These are phyloP conservation scores for Trichoderma atrobrunneum DNA, from an alignment of 2,329 filamentous ascomycete species.

Conservation along the genomic window DNA sequence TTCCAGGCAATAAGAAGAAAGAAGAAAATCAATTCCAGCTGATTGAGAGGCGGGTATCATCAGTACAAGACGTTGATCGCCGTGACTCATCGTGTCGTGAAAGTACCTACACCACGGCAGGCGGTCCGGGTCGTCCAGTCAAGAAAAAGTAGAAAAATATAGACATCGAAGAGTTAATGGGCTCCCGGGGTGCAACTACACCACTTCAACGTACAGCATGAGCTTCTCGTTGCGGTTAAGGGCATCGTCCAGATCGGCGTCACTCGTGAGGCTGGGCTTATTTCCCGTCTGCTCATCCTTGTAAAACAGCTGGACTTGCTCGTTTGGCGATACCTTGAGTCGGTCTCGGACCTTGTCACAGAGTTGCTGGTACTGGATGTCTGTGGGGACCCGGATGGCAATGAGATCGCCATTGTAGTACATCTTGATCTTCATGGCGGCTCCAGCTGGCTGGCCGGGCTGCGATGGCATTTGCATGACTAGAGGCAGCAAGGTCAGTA, in stretches of 20 bases:
- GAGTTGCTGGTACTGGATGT: conserved; percentile 74
- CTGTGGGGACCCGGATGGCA: conserved; percentile 80
- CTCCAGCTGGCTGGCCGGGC: conserved; percentile 9
- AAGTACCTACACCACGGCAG: background rate
- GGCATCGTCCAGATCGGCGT: conserved; percentile 78
- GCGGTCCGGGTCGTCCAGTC: background rate
- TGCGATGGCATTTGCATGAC: conserved; percentile 30
- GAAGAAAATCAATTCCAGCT: background rate
- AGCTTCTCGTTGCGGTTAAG: conserved; percentile 84
- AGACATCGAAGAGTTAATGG: conserved; percentile 17
- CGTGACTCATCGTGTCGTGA: conserved; percentile 6
- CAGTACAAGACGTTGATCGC: background rate
- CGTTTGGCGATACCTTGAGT: conserved; percentile 66
- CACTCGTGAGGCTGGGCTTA: conserved; percentile 70
- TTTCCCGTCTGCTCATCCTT: conserved; percentile 78
- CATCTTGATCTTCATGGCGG: conserved; percentile 83
- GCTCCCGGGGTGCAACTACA: conserved; percentile 32
- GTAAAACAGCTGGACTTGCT: conserved; percentile 78
- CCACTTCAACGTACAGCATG: conserved; percentile 66
- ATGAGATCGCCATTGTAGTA: conserved; percentile 91
- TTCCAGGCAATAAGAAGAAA: background rate
- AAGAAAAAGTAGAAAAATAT: conserved; percentile 7
- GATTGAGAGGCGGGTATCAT: conserved; percentile 18
- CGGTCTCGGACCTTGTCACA: conserved; percentile 82
- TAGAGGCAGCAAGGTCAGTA: background rate